These are phyloP conservation scores for Thalassia testudinum DNA, from an alignment of 116 monocot genomes.

Conservation along the genomic window DNA sequence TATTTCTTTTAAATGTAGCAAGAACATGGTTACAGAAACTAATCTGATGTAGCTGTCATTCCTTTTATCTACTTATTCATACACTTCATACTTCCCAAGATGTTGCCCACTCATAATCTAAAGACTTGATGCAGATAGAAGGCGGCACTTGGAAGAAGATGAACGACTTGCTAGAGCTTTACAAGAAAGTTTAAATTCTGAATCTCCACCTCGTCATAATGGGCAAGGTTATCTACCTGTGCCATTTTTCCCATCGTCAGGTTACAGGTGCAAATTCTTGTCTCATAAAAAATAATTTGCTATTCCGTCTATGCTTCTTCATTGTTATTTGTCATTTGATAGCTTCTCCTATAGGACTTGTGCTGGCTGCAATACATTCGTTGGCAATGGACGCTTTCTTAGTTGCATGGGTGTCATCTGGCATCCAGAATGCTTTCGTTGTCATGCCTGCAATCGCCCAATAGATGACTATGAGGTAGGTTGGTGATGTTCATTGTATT, in stretches of 20 bases:
- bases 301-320: too few species aligned
- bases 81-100: too few species aligned
- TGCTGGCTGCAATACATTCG: slow-evolving; percentile 56
- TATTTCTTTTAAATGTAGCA: neutral
- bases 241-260: slow-evolving; percentile 19
- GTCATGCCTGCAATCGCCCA: slow-evolving; percentile 60
- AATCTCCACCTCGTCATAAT: slow-evolving; percentile 50
- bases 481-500: too few species aligned
- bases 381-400: slow-evolving; percentile 61
- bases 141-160: slow-evolving; percentile 59
- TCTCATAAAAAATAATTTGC: too few species aligned
- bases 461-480: slow-evolving; percentile 70
- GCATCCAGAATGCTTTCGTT: slow-evolving; percentile 81
- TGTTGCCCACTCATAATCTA: too few species aligned
- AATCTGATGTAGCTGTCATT: too few species aligned
- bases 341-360: slow-evolving; percentile 33
- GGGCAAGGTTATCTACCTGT: slow-evolving; percentile 28
- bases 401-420: slow-evolving; percentile 71
- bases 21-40: neutral
- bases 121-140: slow-evolving; percentile 16
- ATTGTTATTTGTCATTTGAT: neutral
- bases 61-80: neutral
- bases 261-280: slow-evolving; percentile 40
- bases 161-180: slow-evolving; percentile 70
- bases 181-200: slow-evolving; percentile 60